Evolutionary conservation across 169 alveolate species (phyloP).

Genomic region (Plasmodium reichenowi): DNA sequence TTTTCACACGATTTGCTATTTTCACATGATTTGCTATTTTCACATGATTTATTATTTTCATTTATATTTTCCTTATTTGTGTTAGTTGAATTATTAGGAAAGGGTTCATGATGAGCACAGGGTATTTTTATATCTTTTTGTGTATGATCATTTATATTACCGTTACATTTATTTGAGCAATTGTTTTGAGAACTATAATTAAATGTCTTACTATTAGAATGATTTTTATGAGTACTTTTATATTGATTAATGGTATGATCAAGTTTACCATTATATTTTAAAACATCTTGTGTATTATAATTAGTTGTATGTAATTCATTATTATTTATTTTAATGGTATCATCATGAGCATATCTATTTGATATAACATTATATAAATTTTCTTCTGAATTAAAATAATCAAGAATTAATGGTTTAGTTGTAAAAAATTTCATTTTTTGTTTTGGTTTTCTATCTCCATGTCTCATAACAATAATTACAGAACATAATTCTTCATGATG

Average conservation of each 20-base stretch:
- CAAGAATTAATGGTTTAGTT: constrained; percentile 85
- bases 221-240: neutral
- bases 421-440: constrained; percentile 96
- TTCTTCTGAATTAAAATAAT: constrained; percentile 83
- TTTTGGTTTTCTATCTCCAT: constrained; percentile 98
- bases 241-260: neutral
- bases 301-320: neutral
- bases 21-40: too few relatives aligned
- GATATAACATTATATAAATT: constrained; percentile 34
- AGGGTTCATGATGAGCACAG: too few relatives aligned
- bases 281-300: neutral
- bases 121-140: too few relatives aligned
- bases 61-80: too few relatives aligned
- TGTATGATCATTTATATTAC: too few relatives aligned
- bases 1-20: too few relatives aligned
- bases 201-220: neutral
- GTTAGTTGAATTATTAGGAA: too few relatives aligned
- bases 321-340: constrained; percentile 3
- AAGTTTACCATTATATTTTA: neutral
- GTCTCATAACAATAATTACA: constrained; percentile 97
- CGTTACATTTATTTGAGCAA: neutral
- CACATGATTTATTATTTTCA: too few relatives aligned
- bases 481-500: constrained; percentile 94
- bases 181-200: neutral
- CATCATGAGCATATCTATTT: constrained; percentile 19